Evolutionary conservation across 1,139 yeast genomes (phyloP).

Genomic region (Eremothecium coryli): DNA sequence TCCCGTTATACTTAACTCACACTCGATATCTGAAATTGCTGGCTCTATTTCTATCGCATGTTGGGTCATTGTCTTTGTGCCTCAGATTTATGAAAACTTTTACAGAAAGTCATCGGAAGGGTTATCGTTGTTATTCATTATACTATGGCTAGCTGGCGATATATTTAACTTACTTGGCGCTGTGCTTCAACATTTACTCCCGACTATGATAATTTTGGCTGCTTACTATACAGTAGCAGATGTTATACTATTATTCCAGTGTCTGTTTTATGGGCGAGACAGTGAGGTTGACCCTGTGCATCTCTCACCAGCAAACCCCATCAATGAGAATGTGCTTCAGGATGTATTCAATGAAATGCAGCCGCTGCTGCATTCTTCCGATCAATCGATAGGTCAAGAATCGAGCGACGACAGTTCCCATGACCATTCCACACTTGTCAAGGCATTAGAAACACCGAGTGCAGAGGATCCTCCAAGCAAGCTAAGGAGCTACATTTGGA

Average conservation of each 20-base stretch:
- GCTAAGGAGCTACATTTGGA: conserved; percentile 29
- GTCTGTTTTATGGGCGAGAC: conserved; percentile 58
- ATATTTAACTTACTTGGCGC: conserved; percentile 87
- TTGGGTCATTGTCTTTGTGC: conserved; percentile 96
- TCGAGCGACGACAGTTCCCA: conserved; percentile 2
- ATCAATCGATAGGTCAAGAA: conserved; percentile 8
- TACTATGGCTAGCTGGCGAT: conserved; percentile 85
- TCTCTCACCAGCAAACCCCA: conserved; percentile 82
- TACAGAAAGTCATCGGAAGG: conserved; percentile 80
- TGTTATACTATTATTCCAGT: conserved; percentile 69
- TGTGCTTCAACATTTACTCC: conserved; percentile 74
- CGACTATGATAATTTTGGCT: conserved; percentile 87
- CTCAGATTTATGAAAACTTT: conserved; percentile 90
- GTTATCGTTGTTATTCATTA: conserved; percentile 67
- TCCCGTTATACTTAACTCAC: conserved; percentile 61
- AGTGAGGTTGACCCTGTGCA: conserved; percentile 63
- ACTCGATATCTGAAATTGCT: conserved; percentile 75
- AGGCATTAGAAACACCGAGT: conserved; percentile 10
- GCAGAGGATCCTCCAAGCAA: not conserved
- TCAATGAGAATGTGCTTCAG: conserved; percentile 57
- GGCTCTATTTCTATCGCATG: conserved; percentile 93
- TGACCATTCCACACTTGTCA: conserved; percentile 18
- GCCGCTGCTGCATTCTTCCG: conserved; percentile 27
- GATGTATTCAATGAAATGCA: conserved; percentile 38
- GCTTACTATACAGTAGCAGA: conserved; percentile 89